These are phyloP conservation scores for Chlorella sp. DNA, from an alignment of 139 green algal species.

Conservation along the genomic window DNA sequence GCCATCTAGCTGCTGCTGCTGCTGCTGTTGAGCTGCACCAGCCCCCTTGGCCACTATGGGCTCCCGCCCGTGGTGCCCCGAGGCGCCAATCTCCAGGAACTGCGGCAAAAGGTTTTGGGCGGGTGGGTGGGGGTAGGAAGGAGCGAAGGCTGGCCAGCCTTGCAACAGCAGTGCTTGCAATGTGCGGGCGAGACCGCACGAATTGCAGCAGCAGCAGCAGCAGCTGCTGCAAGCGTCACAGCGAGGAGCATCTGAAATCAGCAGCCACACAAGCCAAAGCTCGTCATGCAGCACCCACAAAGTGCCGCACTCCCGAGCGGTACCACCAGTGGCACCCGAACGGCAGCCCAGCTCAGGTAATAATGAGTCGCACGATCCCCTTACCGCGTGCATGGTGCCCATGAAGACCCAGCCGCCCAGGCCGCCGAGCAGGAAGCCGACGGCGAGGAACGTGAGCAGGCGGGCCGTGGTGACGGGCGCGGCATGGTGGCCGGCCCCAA, in stretches of 20 bases:
- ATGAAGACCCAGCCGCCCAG: conserved; percentile 51
- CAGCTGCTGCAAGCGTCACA: neutral
- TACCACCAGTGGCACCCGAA: neutral
- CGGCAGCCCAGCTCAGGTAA: too few relatives aligned
- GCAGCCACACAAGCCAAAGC: neutral
- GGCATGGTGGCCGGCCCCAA: neutral
- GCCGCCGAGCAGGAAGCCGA: conserved; percentile 28
- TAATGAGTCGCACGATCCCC: neutral
- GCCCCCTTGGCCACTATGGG: neutral
- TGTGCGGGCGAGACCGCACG: too few relatives aligned
- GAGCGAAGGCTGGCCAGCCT: too few relatives aligned
- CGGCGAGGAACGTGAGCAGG: conserved; percentile 4
- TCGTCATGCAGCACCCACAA: neutral
- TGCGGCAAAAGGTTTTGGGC: neutral
- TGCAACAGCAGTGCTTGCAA: too few relatives aligned
- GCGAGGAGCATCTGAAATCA: too few relatives aligned
- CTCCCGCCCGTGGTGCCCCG: conserved; percentile 12
- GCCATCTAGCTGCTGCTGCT: neutral
- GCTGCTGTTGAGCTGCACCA: neutral
- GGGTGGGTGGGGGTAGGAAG: too few relatives aligned
- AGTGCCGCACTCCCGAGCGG: neutral
- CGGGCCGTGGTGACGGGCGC: neutral
- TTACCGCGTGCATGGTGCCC: conserved; percentile 52
- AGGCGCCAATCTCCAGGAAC: conserved; percentile 37
- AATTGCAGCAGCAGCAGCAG: too few relatives aligned